Base-by-base conservation (phyloP, 495 filamentous ascomycete genomes). In the Penicillium silybi region DNA sequence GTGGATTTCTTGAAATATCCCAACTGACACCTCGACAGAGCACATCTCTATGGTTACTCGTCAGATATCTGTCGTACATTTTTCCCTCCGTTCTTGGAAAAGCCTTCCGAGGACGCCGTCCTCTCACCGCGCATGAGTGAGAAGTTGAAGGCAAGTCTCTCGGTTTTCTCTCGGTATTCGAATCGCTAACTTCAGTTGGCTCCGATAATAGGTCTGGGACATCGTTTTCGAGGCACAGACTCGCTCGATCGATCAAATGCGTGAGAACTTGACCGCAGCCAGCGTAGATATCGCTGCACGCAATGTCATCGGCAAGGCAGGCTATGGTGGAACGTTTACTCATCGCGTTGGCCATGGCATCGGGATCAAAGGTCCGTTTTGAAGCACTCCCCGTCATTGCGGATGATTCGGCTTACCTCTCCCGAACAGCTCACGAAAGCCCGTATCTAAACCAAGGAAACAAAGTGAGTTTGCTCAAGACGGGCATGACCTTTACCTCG, bases 31-130 rank as follows among this genome's bases (percentile, higher is more conserved):
- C 10, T 10, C 16, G 23, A 20, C 40, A 74, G 75, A 1, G 76
- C 78, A 2, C 79, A 80, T 63, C 69, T 77, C n/a, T 66, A 74
- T 41, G 78, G 78, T 19, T 83, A 82, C 57, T 79, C 73, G 17
- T 81, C 78, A 13, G 79, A 83, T 53, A 80, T 83, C 10, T 77
- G 73, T 53, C 75, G 80, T 9, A 80, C 74, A 19, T 83, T 83
- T 59, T 80, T 80, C 52, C 69, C 54, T 29, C 70, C 54, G 23
- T 73, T 69, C 44, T 53, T 66, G 7, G 46, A 49, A 19, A 65
- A 60, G 46, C 63, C 61, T 13, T 26, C 51, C 0, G 27, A 46
- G 13, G 35, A 22, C 10, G 45, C 50, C 9, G 13, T n/a, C 10
- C 40, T 56, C 2, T 40, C 60, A 23, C 41, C 54, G 3, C 45